Percentiles rank a stretch among this genome's conserved stretches.
Conservation (phyloP, 441 rosid genomes). For the Isatis lusitanica region DNA sequence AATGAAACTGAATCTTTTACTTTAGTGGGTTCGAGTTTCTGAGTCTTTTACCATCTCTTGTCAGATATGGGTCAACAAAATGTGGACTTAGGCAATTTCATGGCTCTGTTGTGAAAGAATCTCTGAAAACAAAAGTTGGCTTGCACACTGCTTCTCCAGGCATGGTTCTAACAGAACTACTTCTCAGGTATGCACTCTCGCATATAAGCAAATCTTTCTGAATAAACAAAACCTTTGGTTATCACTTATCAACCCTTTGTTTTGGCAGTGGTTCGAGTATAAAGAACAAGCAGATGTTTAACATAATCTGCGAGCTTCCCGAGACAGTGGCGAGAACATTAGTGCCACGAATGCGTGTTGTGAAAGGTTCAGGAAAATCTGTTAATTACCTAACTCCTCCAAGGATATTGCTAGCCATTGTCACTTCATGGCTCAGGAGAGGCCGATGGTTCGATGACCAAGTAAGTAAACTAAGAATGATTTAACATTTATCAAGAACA, state of each 20-base stretch:
- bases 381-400: conserved; percentile 86
- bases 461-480: conserved; percentile 41
- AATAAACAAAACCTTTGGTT: background rate
- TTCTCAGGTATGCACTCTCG: conserved; percentile 50
- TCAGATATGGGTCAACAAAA: conserved; percentile 86
- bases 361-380: conserved; percentile 80
- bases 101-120: conserved; percentile 73
- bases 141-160: conserved; percentile 94
- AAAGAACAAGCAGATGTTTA: conserved; percentile 80
- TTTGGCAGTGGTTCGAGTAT: conserved; percentile 75
- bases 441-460: conserved; percentile 96
- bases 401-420: conserved; percentile 81
- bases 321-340: conserved; percentile 93
- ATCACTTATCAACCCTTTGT: background rate
- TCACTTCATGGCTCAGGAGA: conserved; percentile 86
- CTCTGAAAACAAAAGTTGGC: conserved; percentile 76
- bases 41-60: conserved; percentile 20
- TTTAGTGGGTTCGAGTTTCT: background rate
- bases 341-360: conserved; percentile 85
- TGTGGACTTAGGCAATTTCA: conserved; percentile 95
- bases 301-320: conserved; percentile 88
- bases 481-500: background rate
- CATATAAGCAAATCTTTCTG: background rate
- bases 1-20: background rate
- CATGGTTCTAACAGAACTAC: conserved; percentile 90